phyloP scores from a whole-genome alignment of 2,329 filamentous ascomycete genomes.

The Microsporum ferrugineum region DNA sequence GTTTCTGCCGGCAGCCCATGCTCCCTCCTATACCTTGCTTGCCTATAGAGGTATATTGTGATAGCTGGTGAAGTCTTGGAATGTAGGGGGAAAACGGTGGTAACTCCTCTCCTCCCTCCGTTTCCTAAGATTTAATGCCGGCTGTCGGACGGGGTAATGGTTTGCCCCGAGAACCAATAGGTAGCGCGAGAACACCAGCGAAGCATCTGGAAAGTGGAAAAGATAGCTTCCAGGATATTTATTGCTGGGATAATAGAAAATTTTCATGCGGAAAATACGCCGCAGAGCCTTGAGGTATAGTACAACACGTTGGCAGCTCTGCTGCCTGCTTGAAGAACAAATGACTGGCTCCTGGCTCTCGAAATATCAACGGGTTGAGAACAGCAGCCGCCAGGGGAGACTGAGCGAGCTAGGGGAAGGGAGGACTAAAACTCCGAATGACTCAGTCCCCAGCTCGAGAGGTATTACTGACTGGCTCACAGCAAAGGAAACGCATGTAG shows the following conservation, averaged over 20 bases:
- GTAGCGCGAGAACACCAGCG: neutral
- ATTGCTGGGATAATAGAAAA: neutral
- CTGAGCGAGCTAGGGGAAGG: neutral
- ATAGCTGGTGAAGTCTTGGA: no score
- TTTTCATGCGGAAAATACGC: neutral
- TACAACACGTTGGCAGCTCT: neutral
- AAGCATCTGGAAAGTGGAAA: neutral
- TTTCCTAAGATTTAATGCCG: neutral
- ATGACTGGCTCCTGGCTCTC: neutral
- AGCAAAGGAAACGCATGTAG: neutral
- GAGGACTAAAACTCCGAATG: neutral
- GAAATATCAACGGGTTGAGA: neutral
- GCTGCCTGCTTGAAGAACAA: neutral
- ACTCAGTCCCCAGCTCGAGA: neutral
- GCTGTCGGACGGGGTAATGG: neutral
- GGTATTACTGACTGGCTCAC: neutral
- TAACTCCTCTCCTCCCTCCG: neutral
- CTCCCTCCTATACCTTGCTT: no score
- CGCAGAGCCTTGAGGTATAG: neutral
- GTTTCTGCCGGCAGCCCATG: no score
- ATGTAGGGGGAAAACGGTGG: no score
- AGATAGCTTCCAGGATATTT: neutral
- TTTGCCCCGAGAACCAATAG: neutral
- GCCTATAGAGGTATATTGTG: no score
- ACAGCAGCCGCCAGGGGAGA: neutral